Evolutionary conservation across 2,329 filamentous ascomycete species (phyloP).

Genomic region (Talaromyces sp.): DNA sequence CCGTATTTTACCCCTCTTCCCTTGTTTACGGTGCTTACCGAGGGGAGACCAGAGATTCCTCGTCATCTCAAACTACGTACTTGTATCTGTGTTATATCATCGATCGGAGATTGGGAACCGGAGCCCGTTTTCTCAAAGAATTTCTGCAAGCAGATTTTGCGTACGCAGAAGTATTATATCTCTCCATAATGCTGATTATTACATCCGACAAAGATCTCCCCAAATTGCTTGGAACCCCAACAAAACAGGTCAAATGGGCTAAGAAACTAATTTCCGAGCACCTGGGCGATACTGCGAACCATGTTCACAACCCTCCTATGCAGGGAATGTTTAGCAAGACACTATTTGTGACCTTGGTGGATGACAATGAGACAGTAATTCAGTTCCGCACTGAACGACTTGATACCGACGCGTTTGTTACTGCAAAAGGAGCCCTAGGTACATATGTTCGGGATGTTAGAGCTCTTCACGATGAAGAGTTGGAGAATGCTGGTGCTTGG

Average conservation of each 20-base stretch:
- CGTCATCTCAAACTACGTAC: too few relatives aligned
- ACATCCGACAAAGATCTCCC: slow-evolving; percentile 9
- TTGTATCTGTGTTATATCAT: too few relatives aligned
- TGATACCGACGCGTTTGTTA: neutral
- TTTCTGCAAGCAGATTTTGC: too few relatives aligned
- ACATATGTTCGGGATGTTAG: neutral
- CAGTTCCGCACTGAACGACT: slow-evolving; percentile 15
- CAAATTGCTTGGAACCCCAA: slow-evolving; percentile 18
- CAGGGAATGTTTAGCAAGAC: slow-evolving; percentile 25
- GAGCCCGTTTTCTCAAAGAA: too few relatives aligned
- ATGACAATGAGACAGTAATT: slow-evolving; percentile 16
- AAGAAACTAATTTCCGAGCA: slow-evolving; percentile 22
- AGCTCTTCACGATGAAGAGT: slow-evolving; percentile 7
- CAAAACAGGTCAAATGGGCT: slow-evolving; percentile 20
- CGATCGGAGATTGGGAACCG: too few relatives aligned
- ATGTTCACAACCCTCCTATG: slow-evolving; percentile 21
- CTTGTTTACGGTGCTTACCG: too few relatives aligned
- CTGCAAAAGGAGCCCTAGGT: neutral
- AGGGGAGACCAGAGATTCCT: too few relatives aligned
- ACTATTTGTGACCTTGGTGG: slow-evolving; percentile 17
- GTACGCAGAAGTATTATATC: neutral
- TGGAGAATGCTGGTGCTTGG: slow-evolving; percentile 2
- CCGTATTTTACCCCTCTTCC: too few relatives aligned
- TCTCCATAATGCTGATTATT: neutral
- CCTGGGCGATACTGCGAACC: slow-evolving; percentile 19